Evolutionary conservation across 2,329 filamentous ascomycete genomes (phyloP).

Genomic region (Sporothrix pseudoabietina): DNA sequence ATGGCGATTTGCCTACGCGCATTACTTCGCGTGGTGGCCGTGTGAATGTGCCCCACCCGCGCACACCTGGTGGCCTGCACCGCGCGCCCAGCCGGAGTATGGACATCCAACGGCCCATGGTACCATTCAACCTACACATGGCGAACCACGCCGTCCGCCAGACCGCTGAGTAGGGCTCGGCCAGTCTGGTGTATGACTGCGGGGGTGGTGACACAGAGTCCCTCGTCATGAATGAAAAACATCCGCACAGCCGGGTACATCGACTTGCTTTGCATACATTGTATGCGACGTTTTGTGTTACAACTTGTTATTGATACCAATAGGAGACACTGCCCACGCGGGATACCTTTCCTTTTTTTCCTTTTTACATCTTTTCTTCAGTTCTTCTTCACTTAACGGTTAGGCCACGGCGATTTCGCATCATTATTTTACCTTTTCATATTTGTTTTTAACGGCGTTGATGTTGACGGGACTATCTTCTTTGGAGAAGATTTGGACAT

Average conservation of each 20-base stretch:
- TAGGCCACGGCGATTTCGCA: not conserved
- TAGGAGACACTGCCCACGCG: not conserved
- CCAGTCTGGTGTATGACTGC: not conserved
- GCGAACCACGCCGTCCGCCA: conserved; percentile 31
- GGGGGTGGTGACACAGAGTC: no score
- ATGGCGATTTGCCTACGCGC: conserved; percentile 45
- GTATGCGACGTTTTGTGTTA: conserved; percentile 12
- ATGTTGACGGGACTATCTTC: not conserved
- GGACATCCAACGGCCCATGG: conserved; percentile 53
- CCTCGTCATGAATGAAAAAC: not conserved
- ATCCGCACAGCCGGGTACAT: not conserved
- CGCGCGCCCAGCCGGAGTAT: conserved; percentile 59
- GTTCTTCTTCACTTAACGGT: not conserved
- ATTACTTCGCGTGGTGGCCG: conserved; percentile 56
- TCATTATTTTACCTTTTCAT: no score
- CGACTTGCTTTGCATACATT: not conserved
- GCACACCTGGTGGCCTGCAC: conserved; percentile 54
- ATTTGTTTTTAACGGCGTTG: not conserved
- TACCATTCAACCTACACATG: conserved; percentile 42
- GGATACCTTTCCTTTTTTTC: not conserved
- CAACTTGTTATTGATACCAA: not conserved
- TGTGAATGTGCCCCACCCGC: conserved; percentile 60
- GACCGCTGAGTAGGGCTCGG: not conserved
- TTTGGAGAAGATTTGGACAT: not conserved
- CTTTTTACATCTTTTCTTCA: not conserved